A percentile compares a stretch with the other conserved stretches of the same genome.
These are phyloP conservation scores for Neurospora hispaniola DNA, from an alignment of 495 filamentous ascomycete species.

Conservation along the genomic window DNA sequence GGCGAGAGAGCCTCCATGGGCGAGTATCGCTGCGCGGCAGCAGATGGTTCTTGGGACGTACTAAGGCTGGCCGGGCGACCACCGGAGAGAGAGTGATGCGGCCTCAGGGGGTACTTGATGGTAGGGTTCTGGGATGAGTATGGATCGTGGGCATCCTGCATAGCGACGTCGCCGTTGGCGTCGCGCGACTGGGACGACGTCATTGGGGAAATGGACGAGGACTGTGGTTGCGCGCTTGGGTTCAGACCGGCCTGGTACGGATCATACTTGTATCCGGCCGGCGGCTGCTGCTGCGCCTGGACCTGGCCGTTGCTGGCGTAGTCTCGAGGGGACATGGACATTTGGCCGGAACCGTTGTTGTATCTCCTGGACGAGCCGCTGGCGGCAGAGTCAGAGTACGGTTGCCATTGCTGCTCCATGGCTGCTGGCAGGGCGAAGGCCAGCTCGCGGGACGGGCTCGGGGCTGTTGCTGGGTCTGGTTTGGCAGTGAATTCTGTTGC, in stretches of 20 bases:
- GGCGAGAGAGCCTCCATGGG: constrained; percentile 75
- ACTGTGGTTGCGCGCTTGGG: constrained; percentile 34
- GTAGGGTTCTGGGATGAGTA: constrained; percentile 52
- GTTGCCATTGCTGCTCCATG: constrained; percentile 48
- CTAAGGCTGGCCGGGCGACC: constrained; percentile 39
- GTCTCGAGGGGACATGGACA: constrained; percentile 35
- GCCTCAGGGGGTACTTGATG: constrained; percentile 64
- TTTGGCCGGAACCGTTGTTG: constrained; percentile 34
- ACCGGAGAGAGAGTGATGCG: constrained; percentile 46
- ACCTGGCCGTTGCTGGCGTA: constrained; percentile 22
- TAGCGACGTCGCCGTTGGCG: constrained; percentile 73
- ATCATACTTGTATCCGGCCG: constrained; percentile 64
- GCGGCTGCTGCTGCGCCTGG: constrained; percentile 39
- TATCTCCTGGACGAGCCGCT: constrained; percentile 38
- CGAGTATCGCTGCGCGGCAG: constrained; percentile 84
- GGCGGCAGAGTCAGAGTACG: constrained; percentile 34
- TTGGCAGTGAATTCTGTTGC: constrained; percentile 7
- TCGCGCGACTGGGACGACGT: constrained; percentile 58
- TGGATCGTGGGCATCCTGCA: constrained; percentile 80
- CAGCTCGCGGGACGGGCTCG: background rate
- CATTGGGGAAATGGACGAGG: constrained; percentile 54
- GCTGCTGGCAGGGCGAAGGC: constrained; percentile 19
- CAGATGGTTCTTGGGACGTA: constrained; percentile 62
- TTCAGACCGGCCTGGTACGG: constrained; percentile 52
- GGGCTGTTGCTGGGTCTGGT: constrained; percentile 1